Conservation (phyloP, 345 rosid genomes). For the Corymbia maculata region DNA sequence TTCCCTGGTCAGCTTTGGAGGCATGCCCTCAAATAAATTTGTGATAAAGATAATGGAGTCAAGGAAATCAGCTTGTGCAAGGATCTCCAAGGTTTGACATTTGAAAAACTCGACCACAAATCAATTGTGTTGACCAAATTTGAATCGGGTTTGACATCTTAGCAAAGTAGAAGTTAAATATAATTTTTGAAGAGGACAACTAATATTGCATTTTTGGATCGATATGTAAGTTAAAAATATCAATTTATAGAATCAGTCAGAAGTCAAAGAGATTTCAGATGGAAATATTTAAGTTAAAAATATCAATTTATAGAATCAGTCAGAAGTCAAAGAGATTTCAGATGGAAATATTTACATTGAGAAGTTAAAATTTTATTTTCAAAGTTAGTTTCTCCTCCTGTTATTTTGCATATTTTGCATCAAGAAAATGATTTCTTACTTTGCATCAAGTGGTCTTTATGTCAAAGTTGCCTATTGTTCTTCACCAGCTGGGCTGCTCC, state of each 20-base stretch:
- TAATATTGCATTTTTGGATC: background rate
- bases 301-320: background rate
- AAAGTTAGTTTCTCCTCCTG: background rate
- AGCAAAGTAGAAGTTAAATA: background rate
- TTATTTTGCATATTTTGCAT: background rate
- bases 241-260: rapidly evolving
- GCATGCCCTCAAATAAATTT: background rate
- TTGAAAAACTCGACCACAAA: background rate
- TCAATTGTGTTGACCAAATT: background rate
- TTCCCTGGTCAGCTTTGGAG: background rate
- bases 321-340: background rate
- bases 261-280: background rate
- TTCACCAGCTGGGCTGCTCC: background rate
- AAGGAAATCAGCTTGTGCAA: background rate
- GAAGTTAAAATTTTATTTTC: background rate
- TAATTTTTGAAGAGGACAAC: background rate
- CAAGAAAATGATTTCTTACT: background rate
- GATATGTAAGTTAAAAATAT: background rate
- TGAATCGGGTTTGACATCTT: background rate
- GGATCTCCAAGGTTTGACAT: background rate
- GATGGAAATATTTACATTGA: background rate
- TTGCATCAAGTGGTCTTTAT: background rate
- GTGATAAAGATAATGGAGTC: background rate
- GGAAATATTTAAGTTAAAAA: no score
- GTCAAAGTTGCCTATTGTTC: background rate